Evolutionary conservation across 1,139 yeast species (phyloP).

Genomic region (Nematodospora anomalae): DNA sequence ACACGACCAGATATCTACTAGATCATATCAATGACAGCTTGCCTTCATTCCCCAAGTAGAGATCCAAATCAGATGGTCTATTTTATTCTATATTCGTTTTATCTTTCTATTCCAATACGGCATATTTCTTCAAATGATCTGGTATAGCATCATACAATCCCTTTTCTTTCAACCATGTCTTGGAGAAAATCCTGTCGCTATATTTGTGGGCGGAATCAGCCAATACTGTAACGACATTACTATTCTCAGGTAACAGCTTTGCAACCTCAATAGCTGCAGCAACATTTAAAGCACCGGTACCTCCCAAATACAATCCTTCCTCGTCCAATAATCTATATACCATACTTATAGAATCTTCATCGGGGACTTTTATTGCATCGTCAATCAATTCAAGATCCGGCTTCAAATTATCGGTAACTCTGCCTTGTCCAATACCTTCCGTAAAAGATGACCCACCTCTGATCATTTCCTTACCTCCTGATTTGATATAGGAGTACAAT

Average conservation of each 20-base stretch:
- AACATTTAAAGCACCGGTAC: conserved; percentile 80
- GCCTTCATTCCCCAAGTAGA: too few species aligned
- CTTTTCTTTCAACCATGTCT: conserved; percentile 73
- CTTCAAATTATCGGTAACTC: conserved; percentile 78
- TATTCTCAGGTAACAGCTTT: conserved; percentile 69
- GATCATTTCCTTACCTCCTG: conserved; percentile 60
- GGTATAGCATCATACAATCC: conserved; percentile 68
- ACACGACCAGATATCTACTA: too few species aligned
- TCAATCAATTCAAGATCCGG: conserved; percentile 70
- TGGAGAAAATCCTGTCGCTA: conserved; percentile 75
- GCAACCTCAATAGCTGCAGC: conserved; percentile 81
- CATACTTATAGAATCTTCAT: conserved; percentile 77
- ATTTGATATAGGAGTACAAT: conserved; percentile 71
- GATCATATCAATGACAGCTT: too few species aligned
- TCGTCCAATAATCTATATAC: conserved; percentile 77
- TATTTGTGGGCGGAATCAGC: conserved; percentile 91
- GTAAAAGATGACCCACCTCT: conserved; percentile 84
- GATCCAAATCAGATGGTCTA: neutral
- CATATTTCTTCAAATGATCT: conserved; percentile 67
- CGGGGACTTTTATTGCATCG: conserved; percentile 75
- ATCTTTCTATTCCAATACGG: conserved; percentile 28
- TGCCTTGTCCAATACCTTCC: conserved; percentile 94
- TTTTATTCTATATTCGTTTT: too few species aligned
- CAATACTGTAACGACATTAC: conserved; percentile 80
- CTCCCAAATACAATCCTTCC: conserved; percentile 90